Evolutionary conservation across 371 early-diverging fungal species (phyloP), one percentile per base, ranked within the genome.

Genomic region (Actinomucor elegans): DNA sequence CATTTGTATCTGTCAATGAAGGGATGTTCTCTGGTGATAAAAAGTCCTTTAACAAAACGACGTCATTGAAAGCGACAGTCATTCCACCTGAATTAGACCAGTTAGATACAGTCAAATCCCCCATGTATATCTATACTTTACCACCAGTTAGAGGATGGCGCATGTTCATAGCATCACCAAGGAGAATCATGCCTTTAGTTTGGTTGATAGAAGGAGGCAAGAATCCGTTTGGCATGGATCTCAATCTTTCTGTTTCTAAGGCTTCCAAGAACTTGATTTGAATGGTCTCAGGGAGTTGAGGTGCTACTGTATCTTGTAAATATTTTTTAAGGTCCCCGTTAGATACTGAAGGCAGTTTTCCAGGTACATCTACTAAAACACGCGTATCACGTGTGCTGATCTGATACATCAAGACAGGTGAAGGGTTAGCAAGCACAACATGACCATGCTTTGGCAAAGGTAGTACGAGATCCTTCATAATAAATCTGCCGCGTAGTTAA

Each of bases 81-180:
- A 97, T 97, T 15, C 98, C 98, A 53, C 42, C 42, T 42, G n/a
- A n/a, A n/a, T n/a, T n/a, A n/a, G n/a, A n/a, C n/a, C n/a, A n/a
- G n/a, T n/a, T n/a, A n/a, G n/a, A n/a, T n/a, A n/a, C n/a, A n/a
- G n/a, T n/a, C n/a, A n/a, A n/a, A n/a, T n/a, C n/a, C n/a, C n/a
- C n/a, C n/a, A n/a, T n/a, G n/a, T n/a, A n/a, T n/a, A n/a, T n/a
- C n/a, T n/a, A n/a, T n/a, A n/a, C n/a, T n/a, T n/a, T n/a, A 42
- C 87, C 94, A 38, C 98, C 97, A 1, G 97, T 97, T 37, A 98
- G 70, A 11, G 96, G 96, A 53, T 94, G 94, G 18, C 97, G 82
- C 83, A 96, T 93, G 67, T 97, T 97, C 70, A 91, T 82, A 3
- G 97, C 93, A 75, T 97, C 98, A 42, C 98, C 98, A 8, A 94